These are phyloP conservation scores for Gossypium herbaceum DNA, from an alignment of 345 rosid genomes.

Conservation along the genomic window DNA sequence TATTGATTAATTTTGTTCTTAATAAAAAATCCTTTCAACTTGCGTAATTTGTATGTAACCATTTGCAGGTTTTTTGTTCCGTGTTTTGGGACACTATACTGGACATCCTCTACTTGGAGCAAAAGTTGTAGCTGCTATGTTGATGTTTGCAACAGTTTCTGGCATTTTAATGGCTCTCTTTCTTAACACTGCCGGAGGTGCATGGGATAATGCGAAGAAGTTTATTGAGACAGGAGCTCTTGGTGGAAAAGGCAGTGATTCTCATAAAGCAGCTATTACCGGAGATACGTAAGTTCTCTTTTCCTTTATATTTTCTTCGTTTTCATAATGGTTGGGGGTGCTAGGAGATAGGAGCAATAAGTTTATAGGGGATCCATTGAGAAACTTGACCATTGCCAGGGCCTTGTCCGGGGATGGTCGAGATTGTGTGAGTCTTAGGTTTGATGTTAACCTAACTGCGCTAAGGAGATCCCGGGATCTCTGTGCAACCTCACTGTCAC, in stretches of 20 bases:
- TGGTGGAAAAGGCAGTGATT: slow-evolving; percentile 96
- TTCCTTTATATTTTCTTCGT: not conserved
- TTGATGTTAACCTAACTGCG: not conserved
- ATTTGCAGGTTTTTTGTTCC: slow-evolving; percentile 69
- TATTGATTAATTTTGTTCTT: not conserved
- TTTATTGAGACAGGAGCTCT: slow-evolving; percentile 94
- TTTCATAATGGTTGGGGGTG: not conserved
- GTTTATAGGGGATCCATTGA: not conserved
- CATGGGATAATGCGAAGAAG: slow-evolving; percentile 99
- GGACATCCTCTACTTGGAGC: slow-evolving; percentile 96
- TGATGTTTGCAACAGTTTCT: slow-evolving; percentile 95
- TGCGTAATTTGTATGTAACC: not conserved
- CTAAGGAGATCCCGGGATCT: not conserved
- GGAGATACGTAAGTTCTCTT: slow-evolving; percentile 84
- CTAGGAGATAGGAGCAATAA: not conserved
- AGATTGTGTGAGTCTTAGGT: not conserved
- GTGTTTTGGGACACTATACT: slow-evolving; percentile 77
- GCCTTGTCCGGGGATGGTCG: not conserved
- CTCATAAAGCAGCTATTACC: slow-evolving; percentile 95
- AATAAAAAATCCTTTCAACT: not conserved
- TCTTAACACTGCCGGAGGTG: slow-evolving; percentile 97
- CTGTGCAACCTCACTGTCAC: not conserved
- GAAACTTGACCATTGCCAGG: not conserved
- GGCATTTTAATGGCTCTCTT: slow-evolving; percentile 99
- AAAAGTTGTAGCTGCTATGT: slow-evolving; percentile 87